A percentile compares a stretch with the other conserved stretches of the same genome.
phyloP scores from a whole-genome alignment of 306 rosid genomes.

The Adenanthera pavonina region DNA sequence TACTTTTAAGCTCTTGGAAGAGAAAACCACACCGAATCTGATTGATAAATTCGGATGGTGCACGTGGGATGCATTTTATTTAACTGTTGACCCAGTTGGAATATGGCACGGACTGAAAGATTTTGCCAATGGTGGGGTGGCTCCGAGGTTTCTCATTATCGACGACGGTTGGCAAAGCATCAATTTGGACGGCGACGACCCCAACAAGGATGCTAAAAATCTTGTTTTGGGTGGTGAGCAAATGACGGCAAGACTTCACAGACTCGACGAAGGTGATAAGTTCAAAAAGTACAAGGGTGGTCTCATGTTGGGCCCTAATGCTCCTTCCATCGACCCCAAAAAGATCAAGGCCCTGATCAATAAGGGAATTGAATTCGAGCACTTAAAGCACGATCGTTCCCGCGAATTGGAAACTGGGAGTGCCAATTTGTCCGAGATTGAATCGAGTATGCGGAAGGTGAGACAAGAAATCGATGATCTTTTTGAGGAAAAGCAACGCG shows the following conservation, averaged over 20 bases:
- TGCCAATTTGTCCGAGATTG: slow-evolving; percentile 45
- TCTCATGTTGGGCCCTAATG: slow-evolving; percentile 54
- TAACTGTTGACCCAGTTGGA: slow-evolving; percentile 71
- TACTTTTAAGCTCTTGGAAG: slow-evolving; percentile 79
- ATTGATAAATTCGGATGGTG: slow-evolving; percentile 94
- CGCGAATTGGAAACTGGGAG: slow-evolving; percentile 45
- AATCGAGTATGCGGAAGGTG: slow-evolving; percentile 49
- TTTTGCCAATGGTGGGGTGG: slow-evolving; percentile 60
- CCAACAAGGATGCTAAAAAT: slow-evolving; percentile 61
- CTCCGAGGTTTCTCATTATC: slow-evolving; percentile 78
- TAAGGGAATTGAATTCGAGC: slow-evolving; percentile 72
- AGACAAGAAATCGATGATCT: slow-evolving; percentile 63
- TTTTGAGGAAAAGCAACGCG: slow-evolving; percentile 47
- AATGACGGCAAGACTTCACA: slow-evolving; percentile 80
- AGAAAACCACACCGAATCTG: slow-evolving; percentile 63
- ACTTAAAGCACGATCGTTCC: slow-evolving; percentile 47
- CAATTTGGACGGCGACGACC: slow-evolving; percentile 61
- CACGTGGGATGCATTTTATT: slow-evolving; percentile 93
- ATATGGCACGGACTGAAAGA: slow-evolving; percentile 72
- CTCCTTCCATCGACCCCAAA: slow-evolving; percentile 69
- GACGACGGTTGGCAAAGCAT: slow-evolving; percentile 97
- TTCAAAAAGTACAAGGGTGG: slow-evolving; percentile 70
- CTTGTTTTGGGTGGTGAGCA: slow-evolving; percentile 81
- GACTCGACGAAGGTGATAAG: slow-evolving; percentile 75
- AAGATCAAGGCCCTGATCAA: slow-evolving; percentile 55